Percentiles rank a stretch among this genome's conserved stretches.
Conservation (phyloP, 2,329 filamentous ascomycete genomes). For the Lomentospora prolificans region DNA sequence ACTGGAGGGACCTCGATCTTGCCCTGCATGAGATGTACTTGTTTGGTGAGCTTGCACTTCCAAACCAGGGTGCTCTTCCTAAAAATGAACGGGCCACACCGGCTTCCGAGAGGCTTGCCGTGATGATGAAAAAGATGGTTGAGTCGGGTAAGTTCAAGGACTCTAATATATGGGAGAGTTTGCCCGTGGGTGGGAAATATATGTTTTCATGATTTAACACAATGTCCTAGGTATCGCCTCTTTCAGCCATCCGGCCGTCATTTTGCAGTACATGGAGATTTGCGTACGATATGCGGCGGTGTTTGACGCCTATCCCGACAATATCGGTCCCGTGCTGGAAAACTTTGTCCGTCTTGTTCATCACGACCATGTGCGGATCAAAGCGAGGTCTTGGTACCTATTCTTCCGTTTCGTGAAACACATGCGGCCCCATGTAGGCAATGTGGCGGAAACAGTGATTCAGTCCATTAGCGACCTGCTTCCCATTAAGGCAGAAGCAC, state of each 20-base stretch:
- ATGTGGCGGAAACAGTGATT: conserved; percentile 85
- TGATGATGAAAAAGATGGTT: conserved; percentile 94
- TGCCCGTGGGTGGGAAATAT: background rate
- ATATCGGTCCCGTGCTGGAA: conserved; percentile 80
- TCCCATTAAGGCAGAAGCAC: conserved; percentile 80
- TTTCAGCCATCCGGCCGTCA: conserved; percentile 82
- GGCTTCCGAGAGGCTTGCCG: conserved; percentile 71
- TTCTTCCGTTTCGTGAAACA: conserved; percentile 91
- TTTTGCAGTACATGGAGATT: conserved; percentile 97
- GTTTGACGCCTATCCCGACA: conserved; percentile 73
- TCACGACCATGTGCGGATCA: conserved; percentile 76
- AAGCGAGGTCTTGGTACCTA: conserved; percentile 90
- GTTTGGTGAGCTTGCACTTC: conserved; percentile 89
- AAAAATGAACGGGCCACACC: conserved; percentile 75
- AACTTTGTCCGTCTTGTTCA: conserved; percentile 88
- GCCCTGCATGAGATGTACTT: conserved; percentile 92
- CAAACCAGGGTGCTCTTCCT: conserved; percentile 72
- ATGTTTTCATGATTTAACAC: too few relatives aligned
- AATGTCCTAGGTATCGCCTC: conserved; percentile 80
- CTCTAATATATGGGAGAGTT: background rate
- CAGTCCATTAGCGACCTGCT: conserved; percentile 82
- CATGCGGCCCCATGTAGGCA: conserved; percentile 71
- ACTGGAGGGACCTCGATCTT: conserved; percentile 92
- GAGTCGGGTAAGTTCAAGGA: conserved; percentile 60
- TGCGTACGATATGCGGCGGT: conserved; percentile 89